Percentiles rank a stretch among this genome's conserved stretches.
Evolutionary conservation across 257 asterid species (phyloP).

Genomic region (Thymus quinquecostatus): DNA sequence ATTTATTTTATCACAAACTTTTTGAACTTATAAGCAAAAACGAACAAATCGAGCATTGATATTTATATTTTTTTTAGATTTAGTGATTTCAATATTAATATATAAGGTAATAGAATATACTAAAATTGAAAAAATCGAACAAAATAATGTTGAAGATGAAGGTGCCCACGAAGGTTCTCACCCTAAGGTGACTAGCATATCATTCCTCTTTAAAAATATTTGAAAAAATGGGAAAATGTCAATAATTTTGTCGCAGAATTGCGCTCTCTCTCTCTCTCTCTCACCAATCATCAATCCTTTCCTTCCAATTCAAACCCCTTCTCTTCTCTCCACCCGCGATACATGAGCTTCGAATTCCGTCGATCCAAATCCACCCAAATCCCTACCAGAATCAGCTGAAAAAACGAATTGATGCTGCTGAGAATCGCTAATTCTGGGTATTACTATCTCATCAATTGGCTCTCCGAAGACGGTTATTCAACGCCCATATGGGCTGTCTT

Average conservation of each 20-base stretch:
- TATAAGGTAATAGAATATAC: too few relatives aligned
- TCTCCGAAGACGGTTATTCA: conserved; percentile 51
- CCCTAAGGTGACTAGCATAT: too few relatives aligned
- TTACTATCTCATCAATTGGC: conserved; percentile 45
- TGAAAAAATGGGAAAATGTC: neutral
- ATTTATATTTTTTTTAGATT: too few relatives aligned
- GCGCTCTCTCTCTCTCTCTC: conserved; percentile 7
- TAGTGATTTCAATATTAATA: too few relatives aligned
- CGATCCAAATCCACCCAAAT: conserved; percentile 20
- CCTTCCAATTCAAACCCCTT: conserved; percentile 34
- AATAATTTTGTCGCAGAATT: conserved; percentile 33
- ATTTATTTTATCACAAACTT: too few relatives aligned
- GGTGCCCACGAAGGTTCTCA: too few relatives aligned
- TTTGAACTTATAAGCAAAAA: too few relatives aligned
- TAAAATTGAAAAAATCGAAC: too few relatives aligned
- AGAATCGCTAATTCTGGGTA: conserved; percentile 48
- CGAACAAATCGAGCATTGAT: too few relatives aligned
- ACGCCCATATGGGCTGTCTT: conserved; percentile 87
- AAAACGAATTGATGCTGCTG: conserved; percentile 65
- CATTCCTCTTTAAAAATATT: too few relatives aligned
- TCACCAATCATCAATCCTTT: conserved; percentile 20
- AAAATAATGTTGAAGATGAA: too few relatives aligned
- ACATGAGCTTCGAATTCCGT: conserved; percentile 39
- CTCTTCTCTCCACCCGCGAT: conserved; percentile 27
- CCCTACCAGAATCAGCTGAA: conserved; percentile 37